Evolutionary conservation across 139 green algal genomes (phyloP).

Genomic region (Mychonastes homosphaera): DNA sequence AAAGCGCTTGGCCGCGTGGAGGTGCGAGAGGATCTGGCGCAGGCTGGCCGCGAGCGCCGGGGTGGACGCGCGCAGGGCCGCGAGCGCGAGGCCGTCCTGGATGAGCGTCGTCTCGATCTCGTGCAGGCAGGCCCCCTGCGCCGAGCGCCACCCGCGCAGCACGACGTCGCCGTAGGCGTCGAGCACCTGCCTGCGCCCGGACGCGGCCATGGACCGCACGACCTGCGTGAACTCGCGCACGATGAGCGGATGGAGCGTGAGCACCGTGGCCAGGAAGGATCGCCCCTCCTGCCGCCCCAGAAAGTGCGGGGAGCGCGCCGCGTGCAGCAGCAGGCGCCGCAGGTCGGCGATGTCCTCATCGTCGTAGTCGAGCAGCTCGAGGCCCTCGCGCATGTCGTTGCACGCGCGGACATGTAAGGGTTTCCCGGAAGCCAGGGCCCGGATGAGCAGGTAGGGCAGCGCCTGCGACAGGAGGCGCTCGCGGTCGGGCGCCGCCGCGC

Average conservation of each 20-base stretch:
- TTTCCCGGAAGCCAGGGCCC: constrained; percentile 20
- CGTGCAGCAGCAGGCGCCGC: constrained; percentile 50
- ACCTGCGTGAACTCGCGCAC: constrained; percentile 56
- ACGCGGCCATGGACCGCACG: constrained; percentile 20
- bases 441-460: constrained; percentile 54
- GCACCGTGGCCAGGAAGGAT: constrained; percentile 56
- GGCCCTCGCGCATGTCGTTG: constrained; percentile 41
- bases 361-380: constrained; percentile 68
- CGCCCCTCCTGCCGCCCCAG: constrained; percentile 51
- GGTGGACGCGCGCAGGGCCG: constrained; percentile 44
- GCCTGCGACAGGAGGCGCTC: constrained; percentile 54
- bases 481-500: constrained; percentile 25
- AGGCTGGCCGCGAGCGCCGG: constrained; percentile 43
- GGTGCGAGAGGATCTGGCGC: constrained; percentile 10
- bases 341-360: constrained; percentile 50
- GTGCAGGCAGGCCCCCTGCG: constrained; percentile 34
- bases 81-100: constrained; percentile 58
- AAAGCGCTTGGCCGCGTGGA: constrained; percentile 14
- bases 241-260: constrained; percentile 51
- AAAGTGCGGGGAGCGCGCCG: constrained; percentile 54
- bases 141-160: constrained; percentile 56
- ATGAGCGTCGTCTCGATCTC: constrained; percentile 51
- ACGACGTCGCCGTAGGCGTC: constrained; percentile 72
- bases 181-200: constrained; percentile 30
- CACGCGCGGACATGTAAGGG: constrained; percentile 52